Conservation (phyloP, 1,284 basidiomycete species). For the Phellinidium pouzarii region DNA sequence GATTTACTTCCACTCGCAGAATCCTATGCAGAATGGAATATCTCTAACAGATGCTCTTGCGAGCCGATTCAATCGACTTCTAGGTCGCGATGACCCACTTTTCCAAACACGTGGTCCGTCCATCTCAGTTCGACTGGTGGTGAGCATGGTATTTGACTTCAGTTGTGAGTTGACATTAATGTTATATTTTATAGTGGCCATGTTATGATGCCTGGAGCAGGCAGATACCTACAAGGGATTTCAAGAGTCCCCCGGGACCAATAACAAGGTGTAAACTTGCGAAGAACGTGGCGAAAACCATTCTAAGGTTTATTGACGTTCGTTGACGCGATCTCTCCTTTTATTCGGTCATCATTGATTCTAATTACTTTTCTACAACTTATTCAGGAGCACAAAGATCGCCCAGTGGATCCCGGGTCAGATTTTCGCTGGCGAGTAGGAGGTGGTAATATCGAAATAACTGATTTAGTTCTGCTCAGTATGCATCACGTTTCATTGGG, state of each 20-base stretch:
- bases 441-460: constrained; percentile 44
- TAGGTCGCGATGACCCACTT: constrained; percentile 51
- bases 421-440: constrained; percentile 59
- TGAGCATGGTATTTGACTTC: constrained; percentile 25
- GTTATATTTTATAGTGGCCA: constrained; percentile 50
- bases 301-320: constrained; percentile 49
- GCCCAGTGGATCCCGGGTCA: constrained; percentile 51
- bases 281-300: constrained; percentile 61
- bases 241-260: constrained; percentile 63
- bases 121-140: constrained; percentile 68
- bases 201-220: constrained; percentile 69
- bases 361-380: constrained; percentile 4
- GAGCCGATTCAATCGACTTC: constrained; percentile 36
- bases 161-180: not conserved
- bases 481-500: constrained; percentile 75
- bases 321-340: constrained; percentile 12
- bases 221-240: constrained; percentile 74
- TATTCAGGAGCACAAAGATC: constrained; percentile 40
- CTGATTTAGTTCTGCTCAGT: constrained; percentile 62
- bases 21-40: constrained; percentile 51
- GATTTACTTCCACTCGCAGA: constrained; percentile 50
- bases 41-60: constrained; percentile 45
- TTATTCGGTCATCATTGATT: constrained; percentile 10
- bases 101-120: constrained; percentile 66
- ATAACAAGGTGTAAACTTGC: constrained; percentile 62